Conservation (phyloP, 805 yeast genomes). For the Lachancea cidri region DNA sequence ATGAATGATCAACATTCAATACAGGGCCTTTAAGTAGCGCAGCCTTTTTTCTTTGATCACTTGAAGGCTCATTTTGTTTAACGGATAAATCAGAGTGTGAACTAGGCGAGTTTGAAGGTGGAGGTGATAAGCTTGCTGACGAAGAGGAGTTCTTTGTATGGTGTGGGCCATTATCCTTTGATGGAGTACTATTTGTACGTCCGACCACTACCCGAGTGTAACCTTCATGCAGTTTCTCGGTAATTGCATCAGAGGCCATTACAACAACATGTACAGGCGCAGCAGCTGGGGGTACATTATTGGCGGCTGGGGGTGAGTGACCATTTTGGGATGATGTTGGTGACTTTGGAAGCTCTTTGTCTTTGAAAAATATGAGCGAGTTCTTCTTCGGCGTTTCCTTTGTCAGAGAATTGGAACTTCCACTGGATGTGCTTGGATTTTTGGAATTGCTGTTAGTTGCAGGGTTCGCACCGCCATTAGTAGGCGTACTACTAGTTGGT, state of each 20-base stretch:
- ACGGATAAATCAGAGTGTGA: constrained; percentile 20
- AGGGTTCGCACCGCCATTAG: not conserved
- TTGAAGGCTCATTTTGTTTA: constrained; percentile 34
- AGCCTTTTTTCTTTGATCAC: constrained; percentile 71
- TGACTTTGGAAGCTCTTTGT: not conserved
- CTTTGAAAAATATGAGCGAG: not conserved
- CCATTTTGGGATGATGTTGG: not conserved
- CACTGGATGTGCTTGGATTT: constrained; percentile 1
- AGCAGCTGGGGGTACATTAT: constrained; percentile 8
- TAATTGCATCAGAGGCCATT: constrained; percentile 23
- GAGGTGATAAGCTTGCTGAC: constrained; percentile 4
- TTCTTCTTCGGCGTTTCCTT: not conserved
- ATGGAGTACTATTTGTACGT: constrained; percentile 12
- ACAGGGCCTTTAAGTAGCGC: constrained; percentile 82
- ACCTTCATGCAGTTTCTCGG: constrained; percentile 28
- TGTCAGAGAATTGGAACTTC: not conserved
- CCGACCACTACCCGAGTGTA: constrained; percentile 28
- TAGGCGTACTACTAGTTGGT: constrained; percentile 2
- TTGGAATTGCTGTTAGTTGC: not conserved
- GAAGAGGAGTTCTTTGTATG: not conserved
- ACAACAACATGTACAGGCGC: constrained; percentile 21
- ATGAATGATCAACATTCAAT: constrained; percentile 63
- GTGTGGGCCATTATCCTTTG: not conserved
- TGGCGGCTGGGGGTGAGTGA: not conserved
- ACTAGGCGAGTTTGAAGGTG: constrained; percentile 2